phyloP scores from a whole-genome alignment of 2,329 filamentous ascomycete genomes.

The Aspergillus sp. region DNA sequence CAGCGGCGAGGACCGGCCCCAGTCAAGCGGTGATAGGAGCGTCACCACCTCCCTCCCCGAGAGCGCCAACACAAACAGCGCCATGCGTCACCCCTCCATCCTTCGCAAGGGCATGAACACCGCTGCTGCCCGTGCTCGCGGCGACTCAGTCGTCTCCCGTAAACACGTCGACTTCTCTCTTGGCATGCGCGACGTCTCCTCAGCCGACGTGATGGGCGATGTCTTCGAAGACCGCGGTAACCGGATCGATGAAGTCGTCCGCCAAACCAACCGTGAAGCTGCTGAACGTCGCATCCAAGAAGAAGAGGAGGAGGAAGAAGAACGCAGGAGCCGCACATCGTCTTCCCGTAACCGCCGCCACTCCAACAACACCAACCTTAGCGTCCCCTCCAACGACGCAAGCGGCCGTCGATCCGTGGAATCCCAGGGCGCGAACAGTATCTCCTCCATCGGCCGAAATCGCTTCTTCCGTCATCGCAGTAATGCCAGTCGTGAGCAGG shows the following conservation, averaged over 20 bases:
- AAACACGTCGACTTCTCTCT: conserved; percentile 68
- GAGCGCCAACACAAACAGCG: conserved; percentile 25
- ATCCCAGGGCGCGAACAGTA: conserved; percentile 25
- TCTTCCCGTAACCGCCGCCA: conserved; percentile 18
- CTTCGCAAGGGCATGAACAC: conserved; percentile 47
- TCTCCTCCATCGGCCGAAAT: conserved; percentile 48
- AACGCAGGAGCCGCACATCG: conserved; percentile 22
- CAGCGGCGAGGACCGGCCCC: conserved; percentile 40
- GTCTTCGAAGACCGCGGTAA: conserved; percentile 55
- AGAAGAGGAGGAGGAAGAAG: conserved; percentile 26
- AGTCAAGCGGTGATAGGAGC: conserved; percentile 21
- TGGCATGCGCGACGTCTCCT: conserved; percentile 57
- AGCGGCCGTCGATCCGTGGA: conserved; percentile 25
- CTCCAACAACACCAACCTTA: conserved; percentile 16
- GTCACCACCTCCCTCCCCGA: conserved; percentile 19
- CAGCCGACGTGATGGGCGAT: conserved; percentile 58
- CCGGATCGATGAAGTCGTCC: conserved; percentile 38
- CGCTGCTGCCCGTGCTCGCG: conserved; percentile 45
- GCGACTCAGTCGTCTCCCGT: conserved; percentile 55
- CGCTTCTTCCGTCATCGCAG: conserved; percentile 56
- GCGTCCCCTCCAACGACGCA: conserved; percentile 13
- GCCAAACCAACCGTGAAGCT: conserved; percentile 34
- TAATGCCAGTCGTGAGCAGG: conserved; percentile 23
- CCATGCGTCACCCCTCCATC: conserved; percentile 46
- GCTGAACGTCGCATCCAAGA: conserved; percentile 36